Evolutionary conservation across 306 rosid species (phyloP).

Genomic region (Lablab purpureus): DNA sequence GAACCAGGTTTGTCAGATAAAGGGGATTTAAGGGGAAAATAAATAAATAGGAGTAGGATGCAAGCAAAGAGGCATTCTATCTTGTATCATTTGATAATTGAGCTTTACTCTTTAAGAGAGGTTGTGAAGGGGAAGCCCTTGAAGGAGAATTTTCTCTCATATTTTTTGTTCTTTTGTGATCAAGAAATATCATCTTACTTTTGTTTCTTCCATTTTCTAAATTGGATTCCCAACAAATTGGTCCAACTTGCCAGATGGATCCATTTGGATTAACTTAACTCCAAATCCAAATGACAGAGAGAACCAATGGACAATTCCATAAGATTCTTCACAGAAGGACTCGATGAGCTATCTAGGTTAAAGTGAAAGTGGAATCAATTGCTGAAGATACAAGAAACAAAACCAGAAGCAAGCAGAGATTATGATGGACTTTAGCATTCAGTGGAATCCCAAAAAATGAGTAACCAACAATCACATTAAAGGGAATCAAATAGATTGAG

Average conservation of each 20-base stretch:
- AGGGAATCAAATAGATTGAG: neutral
- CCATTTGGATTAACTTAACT: neutral
- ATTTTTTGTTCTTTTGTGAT: neutral
- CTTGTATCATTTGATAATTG: neutral
- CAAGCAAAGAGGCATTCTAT: neutral
- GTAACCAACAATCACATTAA: too few relatives aligned
- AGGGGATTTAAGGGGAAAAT: neutral
- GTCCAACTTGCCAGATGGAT: neutral
- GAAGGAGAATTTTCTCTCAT: neutral
- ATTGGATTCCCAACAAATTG: neutral
- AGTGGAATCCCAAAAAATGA: too few relatives aligned
- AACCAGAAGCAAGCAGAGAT: too few relatives aligned
- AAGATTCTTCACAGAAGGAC: too few relatives aligned
- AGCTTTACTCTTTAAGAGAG: neutral
- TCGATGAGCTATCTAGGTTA: too few relatives aligned
- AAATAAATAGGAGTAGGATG: neutral
- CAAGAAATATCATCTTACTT: neutral
- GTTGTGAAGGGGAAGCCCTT: neutral
- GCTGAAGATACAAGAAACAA: too few relatives aligned
- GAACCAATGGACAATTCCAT: neutral
- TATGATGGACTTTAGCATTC: too few relatives aligned
- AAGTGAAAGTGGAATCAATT: too few relatives aligned
- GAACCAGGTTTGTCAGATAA: neutral
- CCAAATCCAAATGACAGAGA: neutral
- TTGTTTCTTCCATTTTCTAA: neutral